Evolutionary conservation across 169 alveolate species (phyloP).

Genomic region (Eimeria acervulina): DNA sequence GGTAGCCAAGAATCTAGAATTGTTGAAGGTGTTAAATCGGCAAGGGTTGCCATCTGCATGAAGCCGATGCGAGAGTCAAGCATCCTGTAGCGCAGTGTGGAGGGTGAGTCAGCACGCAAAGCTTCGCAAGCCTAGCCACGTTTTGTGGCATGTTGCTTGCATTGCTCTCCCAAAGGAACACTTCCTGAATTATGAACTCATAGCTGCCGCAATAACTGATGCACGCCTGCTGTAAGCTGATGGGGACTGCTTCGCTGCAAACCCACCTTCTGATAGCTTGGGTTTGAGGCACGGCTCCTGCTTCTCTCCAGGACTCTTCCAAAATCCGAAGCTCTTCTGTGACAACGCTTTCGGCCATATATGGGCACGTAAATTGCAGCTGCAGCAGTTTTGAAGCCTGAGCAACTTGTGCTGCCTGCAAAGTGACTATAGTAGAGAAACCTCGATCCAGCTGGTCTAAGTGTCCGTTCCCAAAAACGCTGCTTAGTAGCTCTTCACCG

Average conservation of each 20-base stretch:
- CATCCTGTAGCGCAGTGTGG: slow-evolving; percentile 21
- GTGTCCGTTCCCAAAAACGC: slow-evolving; percentile 52
- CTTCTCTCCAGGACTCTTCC: slow-evolving; percentile 50
- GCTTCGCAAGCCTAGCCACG: background rate
- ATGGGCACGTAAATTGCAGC: slow-evolving; percentile 28
- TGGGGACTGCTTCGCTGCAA: background rate
- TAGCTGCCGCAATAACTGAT: background rate
- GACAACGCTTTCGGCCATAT: slow-evolving; percentile 65
- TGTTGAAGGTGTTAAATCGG: slow-evolving; percentile 35
- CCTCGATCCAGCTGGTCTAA: slow-evolving; percentile 19
- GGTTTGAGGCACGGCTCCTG: slow-evolving; percentile 39
- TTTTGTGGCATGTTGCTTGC: background rate
- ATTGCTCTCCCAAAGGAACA: background rate
- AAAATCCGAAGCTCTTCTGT: slow-evolving; percentile 12
- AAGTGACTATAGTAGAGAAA: slow-evolving; percentile 47
- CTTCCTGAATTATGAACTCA: background rate
- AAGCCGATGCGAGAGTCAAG: slow-evolving; percentile 45
- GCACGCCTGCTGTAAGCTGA: background rate
- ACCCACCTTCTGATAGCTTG: slow-evolving; percentile 36
- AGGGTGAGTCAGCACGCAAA: background rate
- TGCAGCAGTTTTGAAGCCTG: slow-evolving; percentile 64
- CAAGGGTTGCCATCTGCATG: slow-evolving; percentile 50
- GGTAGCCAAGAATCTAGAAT: slow-evolving; percentile 44
- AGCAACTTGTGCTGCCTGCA: slow-evolving; percentile 69
- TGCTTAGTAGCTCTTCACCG: slow-evolving; percentile 40